phyloP scores from a whole-genome alignment of 2,329 filamentous ascomycete species.

The Fusarium sp. region DNA sequence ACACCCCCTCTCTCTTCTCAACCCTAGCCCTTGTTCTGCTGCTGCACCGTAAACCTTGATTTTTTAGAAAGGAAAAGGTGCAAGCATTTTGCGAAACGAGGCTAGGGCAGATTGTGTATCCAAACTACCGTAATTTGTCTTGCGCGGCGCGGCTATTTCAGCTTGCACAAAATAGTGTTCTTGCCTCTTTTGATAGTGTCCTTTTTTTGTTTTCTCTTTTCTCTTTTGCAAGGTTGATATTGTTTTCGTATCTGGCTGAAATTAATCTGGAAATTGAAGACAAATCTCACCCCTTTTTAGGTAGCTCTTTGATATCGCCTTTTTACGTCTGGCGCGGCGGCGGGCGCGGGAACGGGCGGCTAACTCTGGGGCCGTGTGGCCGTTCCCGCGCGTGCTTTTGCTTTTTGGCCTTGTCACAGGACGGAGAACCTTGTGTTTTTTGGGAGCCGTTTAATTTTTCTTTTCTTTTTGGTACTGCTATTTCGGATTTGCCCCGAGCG shows the following conservation, averaged over 20 bases:
- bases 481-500: neutral
- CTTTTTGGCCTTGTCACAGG: constrained; percentile 15
- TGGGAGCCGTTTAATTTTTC: neutral
- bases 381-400: constrained; percentile 26
- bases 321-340: neutral
- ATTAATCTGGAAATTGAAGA: neutral
- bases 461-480: neutral
- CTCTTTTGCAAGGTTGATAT: constrained; percentile 1
- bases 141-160: constrained; percentile 8
- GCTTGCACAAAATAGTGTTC: neutral
- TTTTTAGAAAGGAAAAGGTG: neutral
- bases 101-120: neutral
- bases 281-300: neutral
- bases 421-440: constrained; percentile 6
- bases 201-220: constrained; percentile 26
- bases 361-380: constrained; percentile 33
- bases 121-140: constrained; percentile 11
- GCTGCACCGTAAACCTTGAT: constrained; percentile 16
- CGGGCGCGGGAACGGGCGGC: constrained; percentile 27
- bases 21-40: neutral
- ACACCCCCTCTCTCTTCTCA: constrained; percentile 3
- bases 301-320: neutral
- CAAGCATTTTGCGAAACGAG: constrained; percentile 23
- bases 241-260: neutral
- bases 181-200: neutral